Evolutionary conservation across 352 stramenopile species (phyloP).

Genomic region (Globisporangium nodosum): DNA sequence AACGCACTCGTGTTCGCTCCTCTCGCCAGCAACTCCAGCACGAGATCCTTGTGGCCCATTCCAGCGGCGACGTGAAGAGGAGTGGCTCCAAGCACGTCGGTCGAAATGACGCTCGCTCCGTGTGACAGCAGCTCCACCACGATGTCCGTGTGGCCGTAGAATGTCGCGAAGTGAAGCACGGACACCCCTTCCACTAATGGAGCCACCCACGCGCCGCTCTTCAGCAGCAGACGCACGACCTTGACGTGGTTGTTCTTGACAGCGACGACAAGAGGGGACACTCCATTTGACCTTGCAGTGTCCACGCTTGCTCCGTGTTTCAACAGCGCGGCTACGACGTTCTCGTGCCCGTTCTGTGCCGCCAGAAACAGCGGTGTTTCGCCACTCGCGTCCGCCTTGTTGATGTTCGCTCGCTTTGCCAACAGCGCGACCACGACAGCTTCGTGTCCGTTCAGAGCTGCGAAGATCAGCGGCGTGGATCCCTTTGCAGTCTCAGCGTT

Average conservation of each 20-base stretch:
- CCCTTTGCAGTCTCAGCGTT: background rate
- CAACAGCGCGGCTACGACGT: background rate
- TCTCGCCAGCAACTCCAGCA: no score
- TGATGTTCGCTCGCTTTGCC: no score
- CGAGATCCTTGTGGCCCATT: no score
- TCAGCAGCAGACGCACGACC: constrained; percentile 1
- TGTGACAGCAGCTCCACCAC: background rate
- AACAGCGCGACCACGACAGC: no score
- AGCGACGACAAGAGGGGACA: no score
- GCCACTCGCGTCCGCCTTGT: no score
- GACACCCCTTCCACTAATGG: background rate
- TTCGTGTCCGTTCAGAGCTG: no score
- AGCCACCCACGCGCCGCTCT: no score
- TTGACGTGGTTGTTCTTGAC: background rate
- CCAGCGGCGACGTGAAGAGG: background rate
- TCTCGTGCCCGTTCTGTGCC: no score
- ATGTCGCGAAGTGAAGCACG: background rate
- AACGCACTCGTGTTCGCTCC: no score
- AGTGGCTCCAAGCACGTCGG: background rate
- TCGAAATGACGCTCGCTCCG: background rate
- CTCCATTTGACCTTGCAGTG: background rate
- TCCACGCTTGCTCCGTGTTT: background rate
- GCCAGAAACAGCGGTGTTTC: no score
- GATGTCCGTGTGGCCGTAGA: background rate
- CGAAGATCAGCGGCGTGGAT: no score